phyloP scores from a whole-genome alignment of 2,329 filamentous ascomycete species.

The Dothistroma pini region DNA sequence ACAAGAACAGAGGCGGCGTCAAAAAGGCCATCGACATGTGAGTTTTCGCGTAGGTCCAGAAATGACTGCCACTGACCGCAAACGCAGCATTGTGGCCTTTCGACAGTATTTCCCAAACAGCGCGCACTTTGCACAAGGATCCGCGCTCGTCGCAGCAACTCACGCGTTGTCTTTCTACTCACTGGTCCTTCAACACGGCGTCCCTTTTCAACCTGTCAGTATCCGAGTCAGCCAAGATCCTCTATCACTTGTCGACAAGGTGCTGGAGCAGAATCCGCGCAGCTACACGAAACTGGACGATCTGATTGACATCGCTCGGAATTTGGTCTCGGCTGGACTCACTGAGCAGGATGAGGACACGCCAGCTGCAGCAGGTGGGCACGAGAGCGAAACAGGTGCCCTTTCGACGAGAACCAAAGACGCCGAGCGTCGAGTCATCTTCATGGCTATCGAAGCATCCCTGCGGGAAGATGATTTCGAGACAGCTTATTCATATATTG shows the following conservation, averaged over 20 bases:
- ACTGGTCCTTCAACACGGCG: constrained; percentile 72
- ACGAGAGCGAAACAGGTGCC: constrained; percentile 27
- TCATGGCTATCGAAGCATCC: constrained; percentile 77
- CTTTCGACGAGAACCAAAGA: constrained; percentile 24
- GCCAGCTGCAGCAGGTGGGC: constrained; percentile 30
- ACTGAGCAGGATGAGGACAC: constrained; percentile 27
- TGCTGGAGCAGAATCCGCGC: constrained; percentile 70
- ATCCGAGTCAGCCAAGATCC: constrained; percentile 75
- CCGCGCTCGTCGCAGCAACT: constrained; percentile 66
- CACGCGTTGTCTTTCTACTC: constrained; percentile 73
- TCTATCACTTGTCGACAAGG: constrained; percentile 65
- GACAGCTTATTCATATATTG: constrained; percentile 79
- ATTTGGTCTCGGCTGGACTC: constrained; percentile 58
- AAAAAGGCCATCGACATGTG: constrained; percentile 75
- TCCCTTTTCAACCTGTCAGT: constrained; percentile 74
- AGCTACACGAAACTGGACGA: constrained; percentile 73
- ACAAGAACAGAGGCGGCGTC: constrained; percentile 69
- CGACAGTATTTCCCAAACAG: constrained; percentile 55
- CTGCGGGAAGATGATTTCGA: constrained; percentile 77
- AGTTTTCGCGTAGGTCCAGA: constrained; percentile 30
- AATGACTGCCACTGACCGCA: constrained; percentile 12
- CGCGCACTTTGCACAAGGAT: constrained; percentile 52
- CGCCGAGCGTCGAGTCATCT: constrained; percentile 65
- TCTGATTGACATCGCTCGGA: constrained; percentile 64
- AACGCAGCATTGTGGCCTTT: constrained; percentile 59